A percentile compares a stretch with the other conserved stretches of the same genome.
These are phyloP conservation scores for Cladophialophora exuberans DNA, from an alignment of 2,329 filamentous ascomycete genomes.

Conservation along the genomic window DNA sequence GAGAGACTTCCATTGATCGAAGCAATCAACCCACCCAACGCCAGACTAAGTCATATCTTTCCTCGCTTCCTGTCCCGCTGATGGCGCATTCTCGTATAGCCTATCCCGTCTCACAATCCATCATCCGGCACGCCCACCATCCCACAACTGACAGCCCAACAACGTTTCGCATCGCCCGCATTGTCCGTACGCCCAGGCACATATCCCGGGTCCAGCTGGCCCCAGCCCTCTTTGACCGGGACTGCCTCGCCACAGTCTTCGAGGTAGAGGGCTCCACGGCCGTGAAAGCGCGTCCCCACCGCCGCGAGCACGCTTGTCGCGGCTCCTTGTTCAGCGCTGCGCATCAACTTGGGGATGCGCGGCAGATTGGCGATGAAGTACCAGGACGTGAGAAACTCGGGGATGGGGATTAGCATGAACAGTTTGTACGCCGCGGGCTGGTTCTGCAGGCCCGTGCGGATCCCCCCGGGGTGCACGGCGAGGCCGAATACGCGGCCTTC, in stretches of 20 bases:
- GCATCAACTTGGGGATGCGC: conserved; percentile 29
- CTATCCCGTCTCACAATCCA: neutral
- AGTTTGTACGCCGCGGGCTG: neutral
- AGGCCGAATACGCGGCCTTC: conserved; percentile 42
- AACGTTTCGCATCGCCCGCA: neutral
- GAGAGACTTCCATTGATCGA: no score
- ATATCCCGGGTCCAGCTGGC: conserved; percentile 11
- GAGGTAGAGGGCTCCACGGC: conserved; percentile 5
- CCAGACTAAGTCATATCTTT: no score
- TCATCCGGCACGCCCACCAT: neutral
- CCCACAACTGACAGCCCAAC: neutral
- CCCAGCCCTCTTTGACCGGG: conserved; percentile 3
- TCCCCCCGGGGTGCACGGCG: conserved; percentile 53
- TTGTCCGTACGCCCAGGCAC: conserved; percentile 8
- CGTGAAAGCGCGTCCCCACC: conserved; percentile 9
- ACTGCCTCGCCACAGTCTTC: conserved; percentile 30
- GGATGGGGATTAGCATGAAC: no score
- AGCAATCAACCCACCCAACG: no score
- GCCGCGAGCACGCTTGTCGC: conserved; percentile 13
- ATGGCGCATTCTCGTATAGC: neutral
- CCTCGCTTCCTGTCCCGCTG: neutral
- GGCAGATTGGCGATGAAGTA: conserved; percentile 19
- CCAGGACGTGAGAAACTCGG: conserved; percentile 3
- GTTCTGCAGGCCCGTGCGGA: conserved; percentile 29
- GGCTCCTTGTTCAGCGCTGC: conserved; percentile 42